These are phyloP conservation scores for Ceratobasidium sp. DNA, from an alignment of 1,284 basidiomycete species.

Conservation along the genomic window DNA sequence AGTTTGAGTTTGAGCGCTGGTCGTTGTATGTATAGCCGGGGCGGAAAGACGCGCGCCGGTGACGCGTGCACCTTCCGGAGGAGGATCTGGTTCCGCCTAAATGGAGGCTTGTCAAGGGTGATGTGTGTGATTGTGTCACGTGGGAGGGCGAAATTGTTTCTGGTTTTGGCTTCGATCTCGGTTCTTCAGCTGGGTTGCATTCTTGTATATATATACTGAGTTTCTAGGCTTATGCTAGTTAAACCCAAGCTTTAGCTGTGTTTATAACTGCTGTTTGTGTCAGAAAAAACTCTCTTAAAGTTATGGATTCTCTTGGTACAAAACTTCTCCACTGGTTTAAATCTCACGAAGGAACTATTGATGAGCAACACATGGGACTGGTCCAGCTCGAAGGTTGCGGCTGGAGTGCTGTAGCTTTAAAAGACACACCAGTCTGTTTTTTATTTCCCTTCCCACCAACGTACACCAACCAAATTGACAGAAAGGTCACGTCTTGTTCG, in stretches of 20 bases:
- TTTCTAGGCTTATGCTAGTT: no score
- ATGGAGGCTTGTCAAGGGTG: background rate
- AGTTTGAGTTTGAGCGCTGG: no score
- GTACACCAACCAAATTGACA: constrained; percentile 53
- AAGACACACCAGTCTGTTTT: constrained; percentile 26
- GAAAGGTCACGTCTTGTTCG: constrained; percentile 83
- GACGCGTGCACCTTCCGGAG: background rate
- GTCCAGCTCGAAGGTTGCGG: constrained; percentile 24
- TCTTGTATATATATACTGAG: no score
- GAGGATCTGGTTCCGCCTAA: background rate
- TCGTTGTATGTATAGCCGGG: no score
- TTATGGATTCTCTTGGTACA: constrained; percentile 14
- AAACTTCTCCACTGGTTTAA: constrained; percentile 32
- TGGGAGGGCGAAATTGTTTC: background rate
- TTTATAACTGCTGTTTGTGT: no score
- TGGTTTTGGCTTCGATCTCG: background rate
- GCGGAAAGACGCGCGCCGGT: constrained; percentile 4
- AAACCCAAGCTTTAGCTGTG: no score
- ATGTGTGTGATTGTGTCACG: constrained; percentile 20
- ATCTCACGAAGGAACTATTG: constrained; percentile 11
- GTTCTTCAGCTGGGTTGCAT: background rate
- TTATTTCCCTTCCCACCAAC: background rate
- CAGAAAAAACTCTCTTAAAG: background rate
- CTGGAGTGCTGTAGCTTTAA: constrained; percentile 30
- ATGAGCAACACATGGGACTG: constrained; percentile 33